Percentiles rank a stretch among this genome's conserved stretches.
These are phyloP conservation scores for Scopulariopsis brevicaulis DNA, from an alignment of 2,329 filamentous ascomycete species.

Conservation along the genomic window DNA sequence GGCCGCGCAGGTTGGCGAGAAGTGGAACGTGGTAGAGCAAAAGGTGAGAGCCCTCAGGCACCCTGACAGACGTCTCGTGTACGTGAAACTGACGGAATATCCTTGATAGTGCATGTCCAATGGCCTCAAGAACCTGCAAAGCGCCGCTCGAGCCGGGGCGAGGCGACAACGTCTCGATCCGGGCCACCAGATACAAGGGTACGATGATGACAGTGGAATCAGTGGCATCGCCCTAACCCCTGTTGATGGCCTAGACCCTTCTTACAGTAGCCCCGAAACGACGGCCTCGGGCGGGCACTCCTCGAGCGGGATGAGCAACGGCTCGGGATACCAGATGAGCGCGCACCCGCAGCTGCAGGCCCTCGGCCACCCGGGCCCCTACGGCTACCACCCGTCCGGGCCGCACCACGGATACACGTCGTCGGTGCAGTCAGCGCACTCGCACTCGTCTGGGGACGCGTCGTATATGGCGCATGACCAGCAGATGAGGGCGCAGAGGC, in stretches of 20 bases:
- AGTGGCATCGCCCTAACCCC: conserved; percentile 47
- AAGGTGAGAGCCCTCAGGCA: conserved; percentile 32
- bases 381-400: conserved; percentile 12
- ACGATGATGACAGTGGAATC: conserved; percentile 63
- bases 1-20: conserved; percentile 67
- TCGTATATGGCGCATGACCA: conserved; percentile 11
- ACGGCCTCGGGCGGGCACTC: conserved; percentile 27
- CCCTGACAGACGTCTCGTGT: not conserved
- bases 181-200: conserved; percentile 30
- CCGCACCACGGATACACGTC: conserved; percentile 36
- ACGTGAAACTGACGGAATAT: not conserved
- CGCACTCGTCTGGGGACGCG: conserved; percentile 1
- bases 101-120: conserved; percentile 63
- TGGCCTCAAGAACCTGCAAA: conserved; percentile 70
- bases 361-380: conserved; percentile 7
- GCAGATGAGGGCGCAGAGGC: conserved; percentile 7
- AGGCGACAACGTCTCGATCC: conserved; percentile 52
- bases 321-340: conserved; percentile 8
- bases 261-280: conserved; percentile 43
- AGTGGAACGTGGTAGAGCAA: conserved; percentile 59
- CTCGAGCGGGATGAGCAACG: conserved; percentile 14
- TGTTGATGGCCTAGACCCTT: conserved; percentile 46
- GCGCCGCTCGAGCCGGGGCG: conserved; percentile 52
- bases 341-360: conserved; percentile 9
- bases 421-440: conserved; percentile 32